Evolutionary conservation across 75 land plant genomes (phyloP).

Genomic region (Cryptomeria japonica): DNA sequence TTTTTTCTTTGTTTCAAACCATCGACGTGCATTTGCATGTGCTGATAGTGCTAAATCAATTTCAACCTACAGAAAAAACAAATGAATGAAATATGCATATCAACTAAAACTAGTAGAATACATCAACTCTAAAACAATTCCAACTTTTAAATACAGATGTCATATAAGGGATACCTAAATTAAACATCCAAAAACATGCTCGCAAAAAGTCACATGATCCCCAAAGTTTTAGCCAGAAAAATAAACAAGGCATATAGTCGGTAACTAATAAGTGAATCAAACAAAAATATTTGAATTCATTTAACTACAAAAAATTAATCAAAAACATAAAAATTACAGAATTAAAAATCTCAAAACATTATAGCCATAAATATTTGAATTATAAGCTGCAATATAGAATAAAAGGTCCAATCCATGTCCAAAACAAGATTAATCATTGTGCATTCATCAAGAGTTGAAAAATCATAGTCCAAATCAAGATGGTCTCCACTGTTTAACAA

Average conservation of each 20-base stretch:
- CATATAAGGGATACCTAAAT: neutral
- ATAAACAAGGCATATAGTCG: neutral
- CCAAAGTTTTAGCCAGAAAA: neutral
- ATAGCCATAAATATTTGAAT: neutral
- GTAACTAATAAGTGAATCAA: neutral
- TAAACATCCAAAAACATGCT: neutral
- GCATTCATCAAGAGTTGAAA: neutral
- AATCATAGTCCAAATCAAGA: neutral
- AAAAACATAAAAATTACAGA: neutral
- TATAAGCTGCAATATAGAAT: neutral
- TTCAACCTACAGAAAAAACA: conserved; percentile 67
- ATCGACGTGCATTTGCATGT: conserved; percentile 95
- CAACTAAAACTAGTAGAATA: neutral
- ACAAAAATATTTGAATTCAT: neutral
- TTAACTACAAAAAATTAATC: neutral
- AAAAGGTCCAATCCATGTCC: neutral
- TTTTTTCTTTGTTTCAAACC: conserved; percentile 92
- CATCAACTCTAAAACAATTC: neutral
- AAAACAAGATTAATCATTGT: neutral
- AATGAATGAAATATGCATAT: neutral
- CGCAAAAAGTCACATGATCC: neutral
- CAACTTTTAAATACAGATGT: neutral
- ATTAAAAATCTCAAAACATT: neutral
- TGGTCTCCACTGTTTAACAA: neutral
- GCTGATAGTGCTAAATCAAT: conserved; percentile 93